Percentiles rank a stretch among this genome's conserved stretches.
phyloP scores from a whole-genome alignment of 2,329 filamentous ascomycete genomes.

The Trichoderma citrinoviride region DNA sequence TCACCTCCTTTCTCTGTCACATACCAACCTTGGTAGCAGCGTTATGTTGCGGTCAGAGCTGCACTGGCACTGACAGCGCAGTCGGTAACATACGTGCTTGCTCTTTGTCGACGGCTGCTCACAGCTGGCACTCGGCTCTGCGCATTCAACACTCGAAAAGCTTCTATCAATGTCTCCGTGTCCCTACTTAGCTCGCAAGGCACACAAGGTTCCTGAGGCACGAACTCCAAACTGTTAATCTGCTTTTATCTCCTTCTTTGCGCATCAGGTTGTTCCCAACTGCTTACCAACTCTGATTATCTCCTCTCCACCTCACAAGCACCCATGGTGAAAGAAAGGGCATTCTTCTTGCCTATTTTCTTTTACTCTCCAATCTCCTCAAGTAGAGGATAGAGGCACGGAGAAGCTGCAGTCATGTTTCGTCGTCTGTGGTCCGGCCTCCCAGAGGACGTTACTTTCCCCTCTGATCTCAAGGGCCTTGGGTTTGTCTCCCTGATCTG shows the following conservation, averaged over 20 bases:
- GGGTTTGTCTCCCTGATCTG: conserved; percentile 51
- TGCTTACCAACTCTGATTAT: not conserved
- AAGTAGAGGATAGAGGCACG: not conserved
- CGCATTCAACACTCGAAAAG: not conserved
- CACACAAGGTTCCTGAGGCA: not conserved
- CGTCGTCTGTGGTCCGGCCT: conserved; percentile 65
- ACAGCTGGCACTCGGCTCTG: not conserved
- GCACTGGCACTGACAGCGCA: not conserved
- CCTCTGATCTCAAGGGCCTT: conserved; percentile 63
- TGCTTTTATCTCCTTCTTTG: not conserved
- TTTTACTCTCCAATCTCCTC: not conserved
- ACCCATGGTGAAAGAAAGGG: too few species aligned
- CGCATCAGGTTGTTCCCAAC: not conserved
- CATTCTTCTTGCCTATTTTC: not conserved
- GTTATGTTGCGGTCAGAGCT: not conserved
- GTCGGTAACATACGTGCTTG: not conserved
- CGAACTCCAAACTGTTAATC: not conserved
- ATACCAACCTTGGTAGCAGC: too few species aligned
- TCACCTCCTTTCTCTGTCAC: not conserved
- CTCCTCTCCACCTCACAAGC: not conserved
- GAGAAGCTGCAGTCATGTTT: conserved; percentile 57
- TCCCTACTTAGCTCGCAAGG: not conserved
- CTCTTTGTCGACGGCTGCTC: conserved; percentile 1
- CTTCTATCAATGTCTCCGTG: not conserved
- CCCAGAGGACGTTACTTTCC: conserved; percentile 67